phyloP scores from a whole-genome alignment of 2,329 filamentous ascomycete species.

The Claviceps sp. region DNA sequence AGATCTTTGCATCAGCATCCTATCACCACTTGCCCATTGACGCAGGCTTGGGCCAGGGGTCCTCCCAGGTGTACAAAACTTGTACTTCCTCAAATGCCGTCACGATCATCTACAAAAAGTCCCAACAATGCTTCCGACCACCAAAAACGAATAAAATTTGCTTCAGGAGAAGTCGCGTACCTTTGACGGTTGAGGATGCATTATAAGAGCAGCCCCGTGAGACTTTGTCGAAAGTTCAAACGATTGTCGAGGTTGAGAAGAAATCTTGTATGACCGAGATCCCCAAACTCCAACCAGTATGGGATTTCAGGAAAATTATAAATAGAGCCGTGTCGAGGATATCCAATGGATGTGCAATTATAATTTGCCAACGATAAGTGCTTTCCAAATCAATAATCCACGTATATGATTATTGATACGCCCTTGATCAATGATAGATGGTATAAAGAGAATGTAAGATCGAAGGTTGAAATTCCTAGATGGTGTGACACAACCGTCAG shows the following conservation, averaged over 20 bases:
- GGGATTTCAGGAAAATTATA: not conserved
- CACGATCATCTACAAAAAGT: not conserved
- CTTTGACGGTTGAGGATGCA: slow-evolving; percentile 6
- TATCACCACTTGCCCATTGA: not conserved
- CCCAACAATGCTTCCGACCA: not conserved
- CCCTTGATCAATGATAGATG: not conserved
- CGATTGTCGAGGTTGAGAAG: not conserved
- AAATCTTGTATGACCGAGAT: not conserved
- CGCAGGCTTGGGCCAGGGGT: not conserved
- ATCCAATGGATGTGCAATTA: not conserved
- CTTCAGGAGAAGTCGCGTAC: not conserved
- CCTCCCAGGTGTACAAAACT: not conserved
- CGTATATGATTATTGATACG: not conserved
- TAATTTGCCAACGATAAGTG: not conserved
- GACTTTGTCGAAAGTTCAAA: not conserved
- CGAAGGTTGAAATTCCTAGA: not conserved
- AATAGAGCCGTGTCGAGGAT: not conserved
- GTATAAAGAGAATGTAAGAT: not conserved
- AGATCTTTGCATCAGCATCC: not conserved
- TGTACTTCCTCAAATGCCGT: not conserved
- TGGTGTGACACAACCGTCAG: not conserved
- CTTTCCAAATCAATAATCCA: not conserved
- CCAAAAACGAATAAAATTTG: not conserved
- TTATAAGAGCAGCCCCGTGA: not conserved
- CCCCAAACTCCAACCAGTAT: not conserved